Evolutionary conservation across 2,329 filamentous ascomycete species (phyloP), one percentile per base, ranked within the genome.

Genomic region (Graphilbum sp.): DNA sequence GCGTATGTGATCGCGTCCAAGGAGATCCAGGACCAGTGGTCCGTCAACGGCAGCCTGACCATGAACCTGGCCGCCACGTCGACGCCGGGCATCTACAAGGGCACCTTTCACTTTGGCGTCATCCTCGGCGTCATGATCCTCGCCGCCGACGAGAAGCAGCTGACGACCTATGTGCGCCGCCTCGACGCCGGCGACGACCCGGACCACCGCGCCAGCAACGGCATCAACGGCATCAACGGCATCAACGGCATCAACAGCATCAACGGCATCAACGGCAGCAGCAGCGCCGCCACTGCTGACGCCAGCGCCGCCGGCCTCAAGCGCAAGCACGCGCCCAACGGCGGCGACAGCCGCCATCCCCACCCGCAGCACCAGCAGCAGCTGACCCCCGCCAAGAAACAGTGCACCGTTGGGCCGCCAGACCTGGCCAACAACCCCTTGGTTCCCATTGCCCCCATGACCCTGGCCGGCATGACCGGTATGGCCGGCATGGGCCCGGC

Each of bases 21-120:
- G 27, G 47, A 47, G 21, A 50, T 53, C 35, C 45, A 49, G 35
- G 38, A 42, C 15, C 27, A 43, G 24, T 53, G 50, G 49, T 47
- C 50, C 12, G 45, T 48, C 21, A 43, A 46, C 32, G 44, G 47
- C 24, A 48, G 48, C 17, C 40, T 54, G 37, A 47, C 38, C 6
- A 42, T 56, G 25, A 43, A 53, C 34, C 45, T 55, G 19, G 39
- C 36, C 5, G 36, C 43, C 20, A 52, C 50, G 17, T 41, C 44
- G 16, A 43, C 46, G 12, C 35, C 45, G 3, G 49, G 49, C 29
- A 39, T 55, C 35, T 55, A 48, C 42, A 43, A 50, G 39, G 51
- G 43, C 29, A 44, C 47, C 15, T 53, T 56, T 34, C 44, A 56
- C 39, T 53, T 54, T 41, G 48, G 54, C 16, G 40, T 52, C 20